phyloP scores from a whole-genome alignment of 2,329 filamentous ascomycete species.

The Nemania bipapillata region DNA sequence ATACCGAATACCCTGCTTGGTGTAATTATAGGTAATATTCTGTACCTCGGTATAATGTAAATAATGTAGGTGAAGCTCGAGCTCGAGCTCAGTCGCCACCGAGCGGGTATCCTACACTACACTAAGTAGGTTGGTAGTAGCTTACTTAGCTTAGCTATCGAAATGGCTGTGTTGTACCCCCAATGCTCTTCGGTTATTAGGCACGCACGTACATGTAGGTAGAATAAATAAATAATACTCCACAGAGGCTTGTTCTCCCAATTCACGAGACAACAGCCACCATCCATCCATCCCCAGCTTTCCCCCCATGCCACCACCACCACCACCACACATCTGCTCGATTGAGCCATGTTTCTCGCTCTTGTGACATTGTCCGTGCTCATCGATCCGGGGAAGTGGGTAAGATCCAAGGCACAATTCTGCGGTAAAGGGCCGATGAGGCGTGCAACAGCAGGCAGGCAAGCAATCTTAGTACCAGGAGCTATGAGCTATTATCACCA shows the following conservation, averaged over 20 bases:
- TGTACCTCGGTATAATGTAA: slow-evolving; percentile 7
- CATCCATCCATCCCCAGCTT: slow-evolving; percentile 8
- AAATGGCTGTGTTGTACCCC: slow-evolving; percentile 23
- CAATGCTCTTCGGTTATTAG: slow-evolving; percentile 24
- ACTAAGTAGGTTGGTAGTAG: background rate
- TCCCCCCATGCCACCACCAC: slow-evolving; percentile 1
- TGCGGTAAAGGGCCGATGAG: slow-evolving; percentile 4
- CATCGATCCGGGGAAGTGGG: slow-evolving; percentile 34
- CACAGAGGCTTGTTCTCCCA: slow-evolving; percentile 22
- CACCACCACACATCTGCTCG: slow-evolving; percentile 21
- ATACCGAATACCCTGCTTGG: background rate
- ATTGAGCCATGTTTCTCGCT: slow-evolving; percentile 9
- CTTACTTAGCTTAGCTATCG: background rate
- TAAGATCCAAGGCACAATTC: slow-evolving; percentile 15
- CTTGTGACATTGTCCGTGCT: background rate
- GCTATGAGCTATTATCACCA: background rate
- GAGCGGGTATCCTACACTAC: background rate
- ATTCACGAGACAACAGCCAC: slow-evolving; percentile 22
- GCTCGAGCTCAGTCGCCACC: slow-evolving; percentile 1
- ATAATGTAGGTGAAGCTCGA: slow-evolving; percentile 16
- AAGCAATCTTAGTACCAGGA: background rate
- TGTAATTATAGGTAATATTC: too few relatives aligned
- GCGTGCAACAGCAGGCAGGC: background rate
- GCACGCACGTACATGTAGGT: too few relatives aligned
- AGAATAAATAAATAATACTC: background rate